Evolutionary conservation across 352 stramenopile species (phyloP).

Genomic region (Plasmopara viticola): DNA sequence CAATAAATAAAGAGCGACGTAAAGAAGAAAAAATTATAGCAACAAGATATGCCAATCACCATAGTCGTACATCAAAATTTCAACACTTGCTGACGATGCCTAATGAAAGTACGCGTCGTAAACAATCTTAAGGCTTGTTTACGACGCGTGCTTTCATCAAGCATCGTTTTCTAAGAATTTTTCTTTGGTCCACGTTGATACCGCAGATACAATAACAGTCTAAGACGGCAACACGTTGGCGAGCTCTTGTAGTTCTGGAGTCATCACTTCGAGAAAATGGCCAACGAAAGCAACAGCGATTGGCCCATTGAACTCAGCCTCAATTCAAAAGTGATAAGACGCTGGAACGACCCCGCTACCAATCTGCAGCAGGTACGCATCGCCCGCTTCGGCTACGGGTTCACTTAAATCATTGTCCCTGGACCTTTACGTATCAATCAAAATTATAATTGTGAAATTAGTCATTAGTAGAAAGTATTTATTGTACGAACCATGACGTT

Average conservation of each 20-base stretch:
- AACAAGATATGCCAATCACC: too few relatives aligned
- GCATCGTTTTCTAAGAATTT: conserved; percentile 42
- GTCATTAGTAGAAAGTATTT: neutral
- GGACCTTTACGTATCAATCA: conserved; percentile 35
- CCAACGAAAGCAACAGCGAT: conserved; percentile 61
- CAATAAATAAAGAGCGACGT: too few relatives aligned
- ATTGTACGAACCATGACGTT: conserved; percentile 46
- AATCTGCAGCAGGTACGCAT: conserved; percentile 73
- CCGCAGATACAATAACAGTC: conserved; percentile 31
- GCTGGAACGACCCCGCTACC: conserved; percentile 45
- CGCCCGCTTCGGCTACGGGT: conserved; percentile 43
- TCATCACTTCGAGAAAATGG: conserved; percentile 54
- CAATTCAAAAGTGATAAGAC: conserved; percentile 75
- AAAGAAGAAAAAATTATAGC: too few relatives aligned
- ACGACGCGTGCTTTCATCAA: conserved; percentile 1
- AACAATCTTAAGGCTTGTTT: conserved; percentile 21
- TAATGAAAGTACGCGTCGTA: too few relatives aligned
- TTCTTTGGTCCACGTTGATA: conserved; percentile 56
- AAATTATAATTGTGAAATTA: neutral
- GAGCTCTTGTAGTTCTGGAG: conserved; percentile 45
- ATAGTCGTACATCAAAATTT: too few relatives aligned
- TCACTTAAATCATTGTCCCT: conserved; percentile 56
- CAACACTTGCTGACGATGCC: too few relatives aligned
- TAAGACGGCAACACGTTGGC: conserved; percentile 39
- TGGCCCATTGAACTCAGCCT: conserved; percentile 35